Conservation (phyloP, 2,329 filamentous ascomycete species). For the Phialocephala subalpina region DNA sequence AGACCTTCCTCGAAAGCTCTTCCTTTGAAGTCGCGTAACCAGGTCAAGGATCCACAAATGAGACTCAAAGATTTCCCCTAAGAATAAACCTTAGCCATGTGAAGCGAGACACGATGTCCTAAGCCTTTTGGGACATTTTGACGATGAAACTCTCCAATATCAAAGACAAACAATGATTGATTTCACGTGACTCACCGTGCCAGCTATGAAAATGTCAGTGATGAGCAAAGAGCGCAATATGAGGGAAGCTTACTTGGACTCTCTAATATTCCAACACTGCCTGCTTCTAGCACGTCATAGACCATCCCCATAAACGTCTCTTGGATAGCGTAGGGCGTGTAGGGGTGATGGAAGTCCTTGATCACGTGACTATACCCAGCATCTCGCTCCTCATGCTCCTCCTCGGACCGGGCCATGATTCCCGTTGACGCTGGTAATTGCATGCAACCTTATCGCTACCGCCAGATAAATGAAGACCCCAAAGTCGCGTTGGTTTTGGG, state of each 20-base stretch:
- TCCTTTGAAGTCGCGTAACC: conserved; percentile 72
- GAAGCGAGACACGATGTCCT: neutral
- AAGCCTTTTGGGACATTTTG: neutral
- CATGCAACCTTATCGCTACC: conserved; percentile 2
- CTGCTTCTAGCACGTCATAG: conserved; percentile 71
- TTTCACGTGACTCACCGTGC: conserved; percentile 24
- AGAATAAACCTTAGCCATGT: conserved; percentile 1
- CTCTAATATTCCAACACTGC: conserved; percentile 76
- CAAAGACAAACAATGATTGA: neutral
- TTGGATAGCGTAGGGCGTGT: conserved; percentile 75
- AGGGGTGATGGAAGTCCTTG: conserved; percentile 72
- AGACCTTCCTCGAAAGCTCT: conserved; percentile 45
- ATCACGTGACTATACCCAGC: neutral
- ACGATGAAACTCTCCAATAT: neutral
- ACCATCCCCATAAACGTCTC: conserved; percentile 74
- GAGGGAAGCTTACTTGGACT: conserved; percentile 56
- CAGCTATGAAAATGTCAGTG: conserved; percentile 9
- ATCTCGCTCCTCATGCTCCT: neutral
- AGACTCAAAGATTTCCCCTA: conserved; percentile 76
- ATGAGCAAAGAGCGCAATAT: neutral
- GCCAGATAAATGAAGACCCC: neutral
- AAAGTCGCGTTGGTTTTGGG: neutral
- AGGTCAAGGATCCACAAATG: conserved; percentile 76
- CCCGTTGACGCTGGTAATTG: neutral
- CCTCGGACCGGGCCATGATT: conserved; percentile 16